Evolutionary conservation across 345 rosid genomes (phyloP).

Genomic region (Hibiscus syriacus): DNA sequence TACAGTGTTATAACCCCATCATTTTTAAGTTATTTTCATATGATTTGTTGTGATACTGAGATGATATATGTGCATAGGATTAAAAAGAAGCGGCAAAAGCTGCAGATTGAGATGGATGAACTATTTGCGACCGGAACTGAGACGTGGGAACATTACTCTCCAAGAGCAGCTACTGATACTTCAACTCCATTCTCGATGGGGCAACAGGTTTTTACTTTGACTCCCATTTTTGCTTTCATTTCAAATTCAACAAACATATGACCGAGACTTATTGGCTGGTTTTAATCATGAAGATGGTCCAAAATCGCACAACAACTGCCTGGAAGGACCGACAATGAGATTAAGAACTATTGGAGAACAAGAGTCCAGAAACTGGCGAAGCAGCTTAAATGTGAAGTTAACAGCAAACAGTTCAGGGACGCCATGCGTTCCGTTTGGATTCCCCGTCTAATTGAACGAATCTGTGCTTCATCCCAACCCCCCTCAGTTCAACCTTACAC

Average conservation of each 20-base stretch:
- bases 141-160: neutral
- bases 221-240: neutral
- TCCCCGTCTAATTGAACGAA: neutral
- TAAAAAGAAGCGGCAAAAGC: neutral
- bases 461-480: neutral
- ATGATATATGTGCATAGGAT: neutral
- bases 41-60: neutral
- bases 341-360: conserved; percentile 93
- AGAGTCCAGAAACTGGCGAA: conserved; percentile 87
- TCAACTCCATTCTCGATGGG: conserved; percentile 68
- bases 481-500: neutral
- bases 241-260: neutral
- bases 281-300: neutral
- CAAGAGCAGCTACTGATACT: neutral
- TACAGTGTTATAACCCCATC: neutral
- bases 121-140: neutral
- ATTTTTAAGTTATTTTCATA: neutral
- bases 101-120: conserved; percentile 72
- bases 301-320: conserved; percentile 33
- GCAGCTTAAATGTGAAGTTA: conserved; percentile 76
- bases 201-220: neutral
- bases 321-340: conserved; percentile 88
- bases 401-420: conserved; percentile 66
- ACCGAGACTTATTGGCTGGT: neutral
- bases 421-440: conserved; percentile 78